Conservation (phyloP, 768 basidiomycete species). For the Boletus huronensis region DNA sequence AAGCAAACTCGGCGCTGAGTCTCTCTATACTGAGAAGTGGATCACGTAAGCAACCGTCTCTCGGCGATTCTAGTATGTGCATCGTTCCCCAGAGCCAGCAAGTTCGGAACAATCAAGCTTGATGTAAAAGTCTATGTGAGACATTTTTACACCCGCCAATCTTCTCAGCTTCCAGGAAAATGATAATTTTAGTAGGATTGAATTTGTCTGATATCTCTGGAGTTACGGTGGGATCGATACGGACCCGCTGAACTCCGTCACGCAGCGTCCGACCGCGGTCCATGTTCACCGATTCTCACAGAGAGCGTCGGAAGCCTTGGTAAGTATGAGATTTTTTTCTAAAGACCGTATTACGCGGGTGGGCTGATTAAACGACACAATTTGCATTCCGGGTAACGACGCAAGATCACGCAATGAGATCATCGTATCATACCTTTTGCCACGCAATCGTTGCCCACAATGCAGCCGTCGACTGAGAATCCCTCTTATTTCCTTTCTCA, state of each 20-base stretch:
- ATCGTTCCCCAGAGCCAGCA: not conserved
- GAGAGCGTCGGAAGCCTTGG: not conserved
- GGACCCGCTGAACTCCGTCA: no score
- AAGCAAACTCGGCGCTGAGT: not conserved
- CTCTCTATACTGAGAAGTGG: not conserved
- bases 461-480: not conserved
- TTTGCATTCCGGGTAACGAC: slow-evolving; percentile 10
- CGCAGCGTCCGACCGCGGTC: no score
- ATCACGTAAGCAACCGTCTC: slow-evolving; percentile 17
- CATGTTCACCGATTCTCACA: not conserved
- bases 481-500: not conserved
- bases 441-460: not conserved
- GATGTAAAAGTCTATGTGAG: not conserved
- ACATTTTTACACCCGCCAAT: not conserved
- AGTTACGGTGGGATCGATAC: not conserved
- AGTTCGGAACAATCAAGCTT: not conserved
- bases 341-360: not conserved
- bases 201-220: slow-evolving; percentile 3
- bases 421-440: slow-evolving; percentile 16
- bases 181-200: not conserved
- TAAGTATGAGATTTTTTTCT: not conserved
- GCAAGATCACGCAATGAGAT: slow-evolving; percentile 34
- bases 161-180: not conserved
- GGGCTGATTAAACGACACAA: not conserved
- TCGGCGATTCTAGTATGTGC: not conserved